Evolutionary conservation across 2,329 filamentous ascomycete genomes (phyloP), one percentile per base, ranked within the genome.

Genomic region (Penicillium occitanis): DNA sequence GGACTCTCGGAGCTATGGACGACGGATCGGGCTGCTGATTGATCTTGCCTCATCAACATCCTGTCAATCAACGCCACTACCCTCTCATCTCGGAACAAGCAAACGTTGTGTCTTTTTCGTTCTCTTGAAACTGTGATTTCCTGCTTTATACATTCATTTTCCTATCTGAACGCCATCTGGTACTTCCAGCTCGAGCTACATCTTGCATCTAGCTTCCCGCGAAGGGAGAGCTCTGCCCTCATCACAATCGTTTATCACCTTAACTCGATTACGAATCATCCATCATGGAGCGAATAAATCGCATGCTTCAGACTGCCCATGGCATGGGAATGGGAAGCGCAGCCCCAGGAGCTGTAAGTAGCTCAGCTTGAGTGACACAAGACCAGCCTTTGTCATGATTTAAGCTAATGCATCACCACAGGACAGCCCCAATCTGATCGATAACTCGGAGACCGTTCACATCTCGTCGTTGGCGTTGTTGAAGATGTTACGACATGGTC

Each of bases 391-490:
- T n/a, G 8, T 37, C 33, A 35, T 35, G 33, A 35, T 35, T 1
- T 6, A 42, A 61, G 42, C 65, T 63, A 53, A 63, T 28, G 11
- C 37, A 46, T 48, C 40, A 57, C 28, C 25, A 57, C 71, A 97
- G 92, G 94, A 98, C 74, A 95, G 94, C 72, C 86, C 88, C 46
- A 93, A 90, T 77, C 87, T 99, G 68, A 96, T 99, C 79, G 95
- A 99, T 79, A 99, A 99, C 83, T 97, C 94, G 74, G 95, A 99
- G 84, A 99, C 95, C 40, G 95, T 99, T 72, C 97, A 99, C 83
- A 99, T 99, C 74, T 99, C 95, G 62, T 99, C 95, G 59, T 88
- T 99, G 68, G 95, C 95, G 62, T 86, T 99, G 63, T 86, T 99
- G 73, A 99, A 99, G 87, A 99, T 99, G 95, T 86, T 99, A 80